Evolutionary conservation across 1,284 basidiomycete genomes (phyloP), one percentile per base, ranked within the genome.

Genomic region (Cutaneotrichosporon sp.): DNA sequence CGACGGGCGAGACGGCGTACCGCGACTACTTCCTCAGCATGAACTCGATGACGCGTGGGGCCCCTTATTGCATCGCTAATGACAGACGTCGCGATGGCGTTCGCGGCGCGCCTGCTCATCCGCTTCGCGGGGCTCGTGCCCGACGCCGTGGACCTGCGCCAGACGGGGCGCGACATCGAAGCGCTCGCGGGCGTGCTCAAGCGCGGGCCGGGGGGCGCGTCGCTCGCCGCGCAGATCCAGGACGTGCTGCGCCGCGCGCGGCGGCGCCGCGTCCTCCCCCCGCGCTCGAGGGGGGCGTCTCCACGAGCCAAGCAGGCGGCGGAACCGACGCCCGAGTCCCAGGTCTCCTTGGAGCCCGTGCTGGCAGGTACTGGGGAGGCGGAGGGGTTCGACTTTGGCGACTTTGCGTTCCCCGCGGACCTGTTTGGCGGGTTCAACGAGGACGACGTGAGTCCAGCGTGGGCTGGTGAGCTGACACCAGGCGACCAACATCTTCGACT

Each of bases 1-100:
- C 57, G 10, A 31, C 45, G 2, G 51, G 29, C 9, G 36, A 38
- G 14, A 29, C 38, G 22, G 50, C 50, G 18, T 99, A 59, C 52
- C 45, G 42, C 24, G 58, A 59, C 20, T 52, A 59, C 45, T 59
- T 59, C 24, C n/a, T 53, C 24, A 34, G 43, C 1, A 24, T 34
- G 20, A 59, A 54, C 29, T 53, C 50, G 16, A 25, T 47, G 22
- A 54, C 58, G 4, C 55, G 55, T 56, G 24, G 25, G 55, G 29
- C 36, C 14, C 14, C 4, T 18, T 5, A 24, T n/a, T 3, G 9
- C n/a, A n/a, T n/a, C n/a, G 6, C 55, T 56, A 10, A 56, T 45
- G 3, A 6, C 43, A 56, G 49, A 76, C 45, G 66, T 72, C 22
- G 67, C 69, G 27, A 66, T 72, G 33, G 70, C 72, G 1, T 76